Base-by-base conservation (phyloP, 257 asterid genomes). In the Plantago elongata region DNA sequence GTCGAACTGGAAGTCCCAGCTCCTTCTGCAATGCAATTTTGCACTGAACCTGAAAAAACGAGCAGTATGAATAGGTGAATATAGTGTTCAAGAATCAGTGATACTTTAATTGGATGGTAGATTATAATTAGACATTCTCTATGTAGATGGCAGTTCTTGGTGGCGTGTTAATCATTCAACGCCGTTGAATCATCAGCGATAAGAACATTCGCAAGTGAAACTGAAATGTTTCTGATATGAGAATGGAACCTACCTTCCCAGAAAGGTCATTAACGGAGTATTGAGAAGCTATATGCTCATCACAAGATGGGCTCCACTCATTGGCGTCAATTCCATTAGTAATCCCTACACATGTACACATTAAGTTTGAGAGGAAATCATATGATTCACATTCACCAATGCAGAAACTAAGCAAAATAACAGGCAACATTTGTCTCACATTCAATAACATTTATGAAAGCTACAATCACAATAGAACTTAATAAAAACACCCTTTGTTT, bases 231-330 rank as follows among this genome's bases (percentile, higher is more conserved):
- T 63, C 13, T 58, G 51, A 6, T 54, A 58, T 13, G 15, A 0
- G 15, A 59, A 67, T 72, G 75, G 22, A 51, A 56, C 57, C 55
- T 55, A 93, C 99, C 99, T 93, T 93, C 72, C 96, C 97, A 3
- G 95, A 82, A 47, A 89, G 88, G 82, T 85, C 95, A 46, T 82
- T 57, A 43, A 78, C 50, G 13, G 99, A 80, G 82, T 93, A 93
- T 54, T 58, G 71, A 13, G 79, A 80, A 67, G 84, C 47, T 64
- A 89, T 79, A 70, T 78, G 94, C 74, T 56, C 64, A 64, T 93
- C 99, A 1, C 78, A 71, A 49, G 87, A 80, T 16, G 99, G 97
- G 74, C 79, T 73, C 99, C 99, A 93, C 51, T 93, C 99, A 60
- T 72, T 70, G 37, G 37, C 50, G 72, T 93, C 99, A 45, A 93